Base-by-base conservation (phyloP, 169 alveolate genomes). In the Plasmodium falciparum region DNA sequence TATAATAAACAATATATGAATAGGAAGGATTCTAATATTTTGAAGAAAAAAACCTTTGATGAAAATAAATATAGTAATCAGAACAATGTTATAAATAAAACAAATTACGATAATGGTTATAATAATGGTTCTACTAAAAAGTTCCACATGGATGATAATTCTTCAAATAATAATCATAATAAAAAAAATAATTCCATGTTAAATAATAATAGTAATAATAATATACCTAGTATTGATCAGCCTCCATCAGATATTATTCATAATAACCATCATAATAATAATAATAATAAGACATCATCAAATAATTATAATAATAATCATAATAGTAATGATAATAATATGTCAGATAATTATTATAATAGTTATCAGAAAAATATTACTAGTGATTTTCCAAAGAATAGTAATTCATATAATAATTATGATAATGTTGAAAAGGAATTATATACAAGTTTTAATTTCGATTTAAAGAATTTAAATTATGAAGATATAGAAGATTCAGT, bases 401-500 rank as follows among this genome's bases (percentile, higher is more conserved):
- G 45, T 33, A 33, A 33, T 33, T 4, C 45, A 33, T 33, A 56
- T 56, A 56, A 56, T 56, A 12, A 15, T 15, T 15, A 56, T 56
- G 8, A 12, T 12, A 70, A 45, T 20, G 0, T 15, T 7, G 52
- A 66, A 5, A 65, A 65, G 39, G 78, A 78, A 52, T 58, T 49
- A 8, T 43, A 52, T 20, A 71, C 15, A 4, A 76, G 58, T 45
- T 59, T 63, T 9, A 56, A 54, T 43, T 56, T 70, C 22, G 65
- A 65, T n/a, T 70, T 78, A 58, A 63, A 78, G 47, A 78, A 78
- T 45, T 56, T 78, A 47, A 78, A 78, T 70, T 66, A 78, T 58
- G 89, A 78, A 66, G 22, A 65, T 8, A 70, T 78, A 2, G 74
- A 78, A 33, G 89, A 78, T 71, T 78, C 89, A 47, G 63, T 22